Evolutionary conservation across 176 grass and related monocot genomes (phyloP), one percentile per base, ranked within the genome.

Genomic region (Dactylis glomerata): DNA sequence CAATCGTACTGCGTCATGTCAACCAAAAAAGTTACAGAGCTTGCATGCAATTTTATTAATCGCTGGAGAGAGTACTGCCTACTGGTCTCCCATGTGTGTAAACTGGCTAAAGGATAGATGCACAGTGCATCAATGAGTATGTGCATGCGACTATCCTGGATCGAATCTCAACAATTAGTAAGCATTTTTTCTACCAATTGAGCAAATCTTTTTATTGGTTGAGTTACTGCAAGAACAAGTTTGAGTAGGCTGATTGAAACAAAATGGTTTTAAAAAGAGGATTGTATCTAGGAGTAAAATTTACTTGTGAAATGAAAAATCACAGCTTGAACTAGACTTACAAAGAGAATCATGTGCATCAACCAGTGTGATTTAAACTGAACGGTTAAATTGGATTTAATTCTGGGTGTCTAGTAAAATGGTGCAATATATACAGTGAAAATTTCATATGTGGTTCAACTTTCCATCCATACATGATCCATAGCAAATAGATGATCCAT

Each of bases 1-100:
- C n/a, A n/a, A n/a, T n/a, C n/a, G n/a, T n/a, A n/a, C n/a, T n/a
- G n/a, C n/a, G n/a, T 84, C 86, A 46, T 72, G 16, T 78, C 36
- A 78, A 28, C 77, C n/a, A 24, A 42, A 42, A 55, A 65, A 84
- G 42, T 33, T 33, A 24, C 66, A 65, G 20, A 34, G 44, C 32
- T 54, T 50, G 55, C 87, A 84, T 84, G 87, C 81, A 74, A 88
- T 88, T 79, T 73, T n/a, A 46, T 22, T 42, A 45, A 73, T 46
- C 13, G 13, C n/a, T n/a, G 23, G 28, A 7, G 17, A 47, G 41
- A 73, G 23, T 30, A 47, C 23, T 73, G 31, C 52, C 58, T 76
- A n/a, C n/a, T n/a, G n/a, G n/a, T 76, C 11, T 76, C 34, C 70
- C 69, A 36, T 75, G 45, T 34, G 71, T 33, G 23, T 9, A 38